Evolutionary conservation across 108 stramenopile genomes (phyloP).

Genomic region (Aurantiochytrium sp.): DNA sequence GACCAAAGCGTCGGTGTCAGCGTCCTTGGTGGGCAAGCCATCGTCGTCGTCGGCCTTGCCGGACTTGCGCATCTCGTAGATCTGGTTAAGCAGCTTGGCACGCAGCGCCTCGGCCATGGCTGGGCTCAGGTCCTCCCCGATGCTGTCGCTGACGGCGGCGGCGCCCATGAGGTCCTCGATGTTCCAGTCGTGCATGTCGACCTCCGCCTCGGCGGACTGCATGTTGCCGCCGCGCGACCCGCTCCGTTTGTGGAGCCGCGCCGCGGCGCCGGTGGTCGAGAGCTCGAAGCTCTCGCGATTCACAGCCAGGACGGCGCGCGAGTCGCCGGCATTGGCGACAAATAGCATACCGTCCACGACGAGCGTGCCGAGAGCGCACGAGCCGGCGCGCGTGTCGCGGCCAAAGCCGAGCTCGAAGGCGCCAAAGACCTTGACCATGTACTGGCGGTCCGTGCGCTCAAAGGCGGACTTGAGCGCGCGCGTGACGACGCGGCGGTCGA

Average conservation of each 20-base stretch:
- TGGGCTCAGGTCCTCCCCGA: neutral
- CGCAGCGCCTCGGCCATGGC: neutral
- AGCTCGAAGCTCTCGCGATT: neutral
- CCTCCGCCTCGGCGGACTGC: constrained; percentile 20
- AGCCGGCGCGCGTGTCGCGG: constrained; percentile 48
- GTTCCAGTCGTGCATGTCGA: constrained; percentile 27
- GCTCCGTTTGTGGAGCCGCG: neutral
- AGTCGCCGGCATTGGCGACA: constrained; percentile 49
- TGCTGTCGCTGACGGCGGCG: neutral
- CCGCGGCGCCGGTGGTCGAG: neutral
- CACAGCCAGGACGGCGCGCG: constrained; percentile 30
- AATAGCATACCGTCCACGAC: constrained; percentile 40
- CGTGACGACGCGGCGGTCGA: neutral
- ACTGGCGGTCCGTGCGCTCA: constrained; percentile 47
- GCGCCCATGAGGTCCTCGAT: constrained; percentile 9
- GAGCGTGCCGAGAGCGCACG: constrained; percentile 51
- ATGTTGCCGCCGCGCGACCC: neutral
- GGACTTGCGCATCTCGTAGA: constrained; percentile 3
- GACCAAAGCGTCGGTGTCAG: neutral
- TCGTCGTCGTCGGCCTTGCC: constrained; percentile 9
- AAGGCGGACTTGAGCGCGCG: constrained; percentile 44
- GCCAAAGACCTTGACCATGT: constrained; percentile 38
- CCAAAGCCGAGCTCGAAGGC: constrained; percentile 61
- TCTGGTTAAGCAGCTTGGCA: constrained; percentile 12
- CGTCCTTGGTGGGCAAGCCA: neutral